Percentiles rank a stretch among this genome's conserved stretches.
Evolutionary conservation across 164 flowering plant genomes (phyloP).

Genomic region (Magnolia officinalis): DNA sequence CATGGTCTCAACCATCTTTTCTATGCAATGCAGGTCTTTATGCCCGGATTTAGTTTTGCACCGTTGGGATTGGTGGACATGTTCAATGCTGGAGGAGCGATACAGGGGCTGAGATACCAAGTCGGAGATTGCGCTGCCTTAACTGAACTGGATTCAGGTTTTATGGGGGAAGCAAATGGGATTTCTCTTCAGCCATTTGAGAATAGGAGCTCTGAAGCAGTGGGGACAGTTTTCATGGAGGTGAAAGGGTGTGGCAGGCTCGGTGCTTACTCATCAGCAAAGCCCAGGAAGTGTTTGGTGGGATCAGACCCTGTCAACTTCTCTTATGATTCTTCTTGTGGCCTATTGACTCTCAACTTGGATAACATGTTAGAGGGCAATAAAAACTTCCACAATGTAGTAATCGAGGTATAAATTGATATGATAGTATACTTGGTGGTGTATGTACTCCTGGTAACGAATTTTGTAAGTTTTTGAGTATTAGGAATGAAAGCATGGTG

Average conservation of each 20-base stretch:
- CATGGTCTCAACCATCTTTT: background rate
- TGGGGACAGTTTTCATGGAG: slow-evolving; percentile 30
- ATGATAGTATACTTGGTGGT: background rate
- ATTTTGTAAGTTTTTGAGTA: background rate
- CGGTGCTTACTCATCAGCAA: slow-evolving; percentile 66
- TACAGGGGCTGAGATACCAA: slow-evolving; percentile 24
- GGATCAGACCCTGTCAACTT: slow-evolving; percentile 41
- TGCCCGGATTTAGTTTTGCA: slow-evolving; percentile 58
- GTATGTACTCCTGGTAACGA: background rate
- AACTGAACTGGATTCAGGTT: slow-evolving; percentile 7
- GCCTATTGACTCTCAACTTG: slow-evolving; percentile 48
- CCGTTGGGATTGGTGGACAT: slow-evolving; percentile 49
- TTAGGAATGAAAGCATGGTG: too few species aligned
- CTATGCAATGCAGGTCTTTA: slow-evolving; percentile 24
- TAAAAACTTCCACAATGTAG: slow-evolving; percentile 37
- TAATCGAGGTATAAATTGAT: slow-evolving; percentile 44
- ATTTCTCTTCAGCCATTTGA: slow-evolving; percentile 9
- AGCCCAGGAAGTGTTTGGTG: slow-evolving; percentile 60
- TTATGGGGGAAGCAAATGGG: slow-evolving; percentile 2
- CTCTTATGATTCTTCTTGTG: slow-evolving; percentile 46
- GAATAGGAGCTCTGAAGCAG: slow-evolving; percentile 14
- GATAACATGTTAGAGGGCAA: slow-evolving; percentile 49
- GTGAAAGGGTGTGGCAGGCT: slow-evolving; percentile 82
- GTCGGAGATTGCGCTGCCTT: slow-evolving; percentile 1
- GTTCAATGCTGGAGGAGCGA: slow-evolving; percentile 36